Evolutionary conservation across 352 stramenopile species (phyloP), one percentile per base, ranked within the genome.

Genomic region (Pythium utonaiense): DNA sequence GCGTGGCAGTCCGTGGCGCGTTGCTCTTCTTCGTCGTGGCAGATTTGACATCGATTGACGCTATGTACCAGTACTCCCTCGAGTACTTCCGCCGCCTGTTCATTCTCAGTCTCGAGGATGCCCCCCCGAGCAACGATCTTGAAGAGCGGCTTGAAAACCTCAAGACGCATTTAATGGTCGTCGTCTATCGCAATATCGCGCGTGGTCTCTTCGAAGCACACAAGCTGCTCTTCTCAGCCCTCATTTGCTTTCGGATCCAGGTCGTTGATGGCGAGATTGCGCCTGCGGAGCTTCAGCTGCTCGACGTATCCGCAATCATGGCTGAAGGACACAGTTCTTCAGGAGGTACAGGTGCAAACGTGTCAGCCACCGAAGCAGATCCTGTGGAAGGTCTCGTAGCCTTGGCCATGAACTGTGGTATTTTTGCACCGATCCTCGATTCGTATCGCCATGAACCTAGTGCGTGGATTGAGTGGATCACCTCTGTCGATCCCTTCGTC

Each of bases 21-120:
- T 56, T 91, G 53, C 73, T 93, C 12, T 93, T 88, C 51, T 93
- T 93, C 53, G 69, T 76, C 0, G 75, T 93, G 14, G 68, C 69
- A 17, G 80, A 93, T 19, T 61, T 92, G 30, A 62, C 67, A 12
- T 58, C 66, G 0, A 48, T 93, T 7, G 84, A 93, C 28, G 67
- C 79, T 0, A 93, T 91, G 83, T 93, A 93, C 28, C 83, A 93
- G 53, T 90, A 86, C 31, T 92, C 83, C 6, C 71, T 93, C 24
- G 75, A 87, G 33, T 90, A 88, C 59, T 91, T 91, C 33, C 67
- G 66, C 31, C 70, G 71, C 12, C 60, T 92, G 7, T 93, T 93
- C 31, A 86, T 74, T 30, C 47, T 66, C 28, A 93, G 80, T 25
- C 49, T 93, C 12, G 66, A 78, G 17, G 70, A 78, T 16, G 74